Conservation (phyloP, 257 asterid species). For the Primulina huaijiensis region DNA sequence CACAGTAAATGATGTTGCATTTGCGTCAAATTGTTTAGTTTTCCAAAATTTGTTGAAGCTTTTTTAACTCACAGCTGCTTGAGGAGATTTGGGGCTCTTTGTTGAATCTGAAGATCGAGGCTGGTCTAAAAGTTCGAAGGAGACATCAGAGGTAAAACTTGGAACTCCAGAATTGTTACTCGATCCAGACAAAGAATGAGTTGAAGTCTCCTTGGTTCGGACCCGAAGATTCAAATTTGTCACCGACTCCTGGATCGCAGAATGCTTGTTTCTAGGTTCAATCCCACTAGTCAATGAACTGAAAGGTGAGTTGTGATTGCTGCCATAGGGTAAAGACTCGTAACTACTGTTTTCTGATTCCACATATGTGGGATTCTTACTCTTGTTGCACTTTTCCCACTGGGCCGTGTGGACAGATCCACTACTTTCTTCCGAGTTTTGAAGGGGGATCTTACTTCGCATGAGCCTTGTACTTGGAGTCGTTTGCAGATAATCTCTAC, state of each 20-base stretch:
- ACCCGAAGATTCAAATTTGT: conserved; percentile 29
- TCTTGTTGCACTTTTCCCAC: conserved; percentile 24
- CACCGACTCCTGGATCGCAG: conserved; percentile 27
- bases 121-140: conserved; percentile 30
- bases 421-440: conserved; percentile 20
- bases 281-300: conserved; percentile 26
- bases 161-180: conserved; percentile 31
- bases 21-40: background rate
- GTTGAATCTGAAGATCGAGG: conserved; percentile 31
- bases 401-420: conserved; percentile 24
- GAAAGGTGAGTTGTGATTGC: conserved; percentile 31
- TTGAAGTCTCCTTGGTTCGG: conserved; percentile 26
- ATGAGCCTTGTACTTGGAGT: conserved; percentile 21
- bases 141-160: conserved; percentile 31
- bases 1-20: background rate
- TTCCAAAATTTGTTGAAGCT: background rate
- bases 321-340: conserved; percentile 27
- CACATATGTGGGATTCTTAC: conserved; percentile 25
- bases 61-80: conserved; percentile 19
- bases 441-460: conserved; percentile 30
- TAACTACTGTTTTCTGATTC: conserved; percentile 33
- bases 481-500: conserved; percentile 28
- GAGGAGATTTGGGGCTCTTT: conserved; percentile 25
- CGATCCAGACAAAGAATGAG: conserved; percentile 28
- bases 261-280: conserved; percentile 27